Evolutionary conservation across 306 rosid genomes (phyloP).

Genomic region (Clitoria ternatea): DNA sequence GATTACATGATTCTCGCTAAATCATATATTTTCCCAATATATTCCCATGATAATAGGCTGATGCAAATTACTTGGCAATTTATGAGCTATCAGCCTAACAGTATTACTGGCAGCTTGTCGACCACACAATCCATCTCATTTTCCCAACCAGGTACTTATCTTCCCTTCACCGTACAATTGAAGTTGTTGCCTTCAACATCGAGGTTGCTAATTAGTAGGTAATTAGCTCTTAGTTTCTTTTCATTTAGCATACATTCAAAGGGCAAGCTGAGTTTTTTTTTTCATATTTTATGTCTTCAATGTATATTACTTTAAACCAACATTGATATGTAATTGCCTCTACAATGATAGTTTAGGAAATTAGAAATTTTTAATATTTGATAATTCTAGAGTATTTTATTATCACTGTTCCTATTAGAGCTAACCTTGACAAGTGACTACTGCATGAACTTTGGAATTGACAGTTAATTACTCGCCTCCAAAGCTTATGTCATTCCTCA

Average conservation of each 20-base stretch:
- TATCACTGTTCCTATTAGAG: background rate
- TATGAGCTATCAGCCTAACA: too few species aligned
- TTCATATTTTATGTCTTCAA: background rate
- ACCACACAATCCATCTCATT: constrained; percentile 69
- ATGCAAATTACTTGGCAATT: too few species aligned
- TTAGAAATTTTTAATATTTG: background rate
- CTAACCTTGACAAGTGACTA: constrained; percentile 21
- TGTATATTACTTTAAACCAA: background rate
- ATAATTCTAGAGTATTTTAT: background rate
- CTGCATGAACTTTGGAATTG: constrained; percentile 24
- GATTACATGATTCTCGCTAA: too few species aligned
- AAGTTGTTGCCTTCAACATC: background rate
- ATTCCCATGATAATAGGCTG: too few species aligned
- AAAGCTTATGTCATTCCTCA: constrained; percentile 82
- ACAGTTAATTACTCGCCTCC: constrained; percentile 69
- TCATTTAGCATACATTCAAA: background rate
- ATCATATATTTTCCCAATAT: too few species aligned
- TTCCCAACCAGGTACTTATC: constrained; percentile 64
- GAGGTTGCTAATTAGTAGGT: background rate
- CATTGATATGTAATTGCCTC: background rate
- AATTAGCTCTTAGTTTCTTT: too few species aligned
- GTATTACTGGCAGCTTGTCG: constrained; percentile 79
- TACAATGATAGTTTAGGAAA: background rate
- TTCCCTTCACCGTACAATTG: background rate
- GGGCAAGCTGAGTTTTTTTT: background rate